phyloP scores from a whole-genome alignment of 2,329 filamentous ascomycete species.

The Talaromyces sp. region DNA sequence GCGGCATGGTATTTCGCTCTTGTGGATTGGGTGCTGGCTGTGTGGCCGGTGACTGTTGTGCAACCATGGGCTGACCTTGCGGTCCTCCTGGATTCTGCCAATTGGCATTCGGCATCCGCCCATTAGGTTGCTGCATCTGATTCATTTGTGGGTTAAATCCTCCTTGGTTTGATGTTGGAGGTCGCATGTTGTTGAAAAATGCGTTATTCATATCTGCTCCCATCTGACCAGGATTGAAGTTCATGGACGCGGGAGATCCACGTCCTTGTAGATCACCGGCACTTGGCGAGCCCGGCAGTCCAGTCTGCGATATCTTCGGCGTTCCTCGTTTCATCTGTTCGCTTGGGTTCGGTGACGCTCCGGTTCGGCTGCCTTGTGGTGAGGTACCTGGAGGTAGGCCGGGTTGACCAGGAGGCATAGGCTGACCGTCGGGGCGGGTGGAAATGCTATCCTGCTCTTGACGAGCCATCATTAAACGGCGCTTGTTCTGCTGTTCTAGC shows the following conservation, averaged over 20 bases:
- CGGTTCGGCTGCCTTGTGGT: slow-evolving; percentile 55
- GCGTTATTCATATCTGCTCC: slow-evolving; percentile 44
- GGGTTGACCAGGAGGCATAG: slow-evolving; percentile 43
- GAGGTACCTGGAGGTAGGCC: slow-evolving; percentile 55
- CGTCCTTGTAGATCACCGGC: slow-evolving; percentile 59
- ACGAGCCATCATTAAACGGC: slow-evolving; percentile 62
- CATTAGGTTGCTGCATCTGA: slow-evolving; percentile 23
- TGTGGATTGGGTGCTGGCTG: slow-evolving; percentile 56
- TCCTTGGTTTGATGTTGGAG: slow-evolving; percentile 53
- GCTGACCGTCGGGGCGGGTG: slow-evolving; percentile 50
- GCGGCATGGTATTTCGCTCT: slow-evolving; percentile 54
- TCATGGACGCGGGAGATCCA: slow-evolving; percentile 59
- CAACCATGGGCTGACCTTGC: slow-evolving; percentile 46
- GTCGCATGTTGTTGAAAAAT: slow-evolving; percentile 57
- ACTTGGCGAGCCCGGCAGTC: slow-evolving; percentile 56
- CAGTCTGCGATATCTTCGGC: slow-evolving; percentile 57
- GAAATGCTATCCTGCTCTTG: slow-evolving; percentile 63
- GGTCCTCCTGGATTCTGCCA: slow-evolving; percentile 39
- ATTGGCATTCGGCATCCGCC: slow-evolving; percentile 40
- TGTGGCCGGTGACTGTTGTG: slow-evolving; percentile 44
- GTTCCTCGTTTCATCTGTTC: slow-evolving; percentile 63
- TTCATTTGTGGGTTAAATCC: slow-evolving; percentile 39
- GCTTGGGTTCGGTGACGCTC: slow-evolving; percentile 59
- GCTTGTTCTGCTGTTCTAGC: slow-evolving; percentile 67
- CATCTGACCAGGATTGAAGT: slow-evolving; percentile 54